Evolutionary conservation across 176 grass and related monocot genomes (phyloP), one percentile per base, ranked within the genome.

Genomic region (Oryza glumipatula): DNA sequence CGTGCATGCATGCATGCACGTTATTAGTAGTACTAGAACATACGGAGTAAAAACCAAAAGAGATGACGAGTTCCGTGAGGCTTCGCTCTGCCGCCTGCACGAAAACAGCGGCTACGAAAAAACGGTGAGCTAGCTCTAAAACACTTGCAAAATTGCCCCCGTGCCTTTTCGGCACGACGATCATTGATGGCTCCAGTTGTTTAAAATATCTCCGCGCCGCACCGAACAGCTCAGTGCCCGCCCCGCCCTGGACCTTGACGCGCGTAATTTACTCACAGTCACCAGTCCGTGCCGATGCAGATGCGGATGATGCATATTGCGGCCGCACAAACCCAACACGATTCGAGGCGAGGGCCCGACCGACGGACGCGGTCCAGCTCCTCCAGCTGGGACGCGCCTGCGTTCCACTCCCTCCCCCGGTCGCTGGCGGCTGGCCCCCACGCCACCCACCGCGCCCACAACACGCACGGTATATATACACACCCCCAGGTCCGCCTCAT

Each of bases 391-490:
- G 39, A 15, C 17, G 76, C 61, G 28, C 35, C 76, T 65, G 63
- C 16, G 15, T n/a, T 68, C 38, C 64, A 67, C 64, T 49, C 21
- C 9, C 30, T 32, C 2, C 32, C 23, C 19, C 38, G 35, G 36
- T 32, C 52, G 61, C 11, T 21, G 49, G 15, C 52, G 36, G 61
- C 11, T 21, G 49, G 15, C 68, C 4, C 33, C 82, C 67, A 72
- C 70, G 11, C 41, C 5, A 22, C 69, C 38, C 1, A 43, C 70
- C 28, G 16, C 74, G 75, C 83, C 83, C 75, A 47, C 83, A 79
- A 79, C 7, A 65, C 52, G 6, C 11, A 22, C 16, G 45, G 70
- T 81, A 67, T 83, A 82, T 83, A 83, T 70, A 69, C 28, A 69
- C 28, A 75, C 11, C 61, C 8, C 12, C 26, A 10, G 14, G 22